Base-by-base conservation (phyloP, 495 filamentous ascomycete genomes). In the Cladorrhinum samala region DNA sequence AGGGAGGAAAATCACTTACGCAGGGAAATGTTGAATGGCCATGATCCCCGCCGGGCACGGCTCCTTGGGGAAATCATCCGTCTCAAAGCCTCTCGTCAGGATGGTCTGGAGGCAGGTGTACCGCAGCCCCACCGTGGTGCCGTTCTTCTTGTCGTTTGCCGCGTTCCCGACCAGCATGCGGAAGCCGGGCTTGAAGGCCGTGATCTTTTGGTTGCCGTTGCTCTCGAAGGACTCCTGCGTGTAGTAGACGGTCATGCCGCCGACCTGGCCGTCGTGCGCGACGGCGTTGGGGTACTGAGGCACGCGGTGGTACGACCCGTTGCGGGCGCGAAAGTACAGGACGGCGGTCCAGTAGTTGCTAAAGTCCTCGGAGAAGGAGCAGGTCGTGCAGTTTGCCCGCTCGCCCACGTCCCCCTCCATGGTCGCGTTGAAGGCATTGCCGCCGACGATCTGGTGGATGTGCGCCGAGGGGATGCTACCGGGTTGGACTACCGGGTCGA, bases 101-200 rank as follows among this genome's bases (percentile, higher is more conserved):
- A 58, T 52, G 44, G 54, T 54, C 38, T 69, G 46, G 20, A 72
- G 65, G 45, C 69, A 72, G 7, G 68, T 69, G 52, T 71, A 74
- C 5, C 68, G 73, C 23, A 72, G 55, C 46, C 70, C 67, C 30
- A 62, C 58, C 21, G 57, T 37, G 2, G 70, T 67, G 37, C 74
- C 49, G 2, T 66, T 60, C 7, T 63, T 47, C 18, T 59, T 66
- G 42, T 70, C 63, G 16, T 56, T 63, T 45, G 56, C 65, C 0
- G 84, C 72, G 60, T 85, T 72, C 36, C 88, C 88, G 36, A 83
- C 77, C 13, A 89, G 57, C 84, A 92, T 90, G 51, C 86, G 85
- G 64, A 88, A 85, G 18, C 81, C 83, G 18, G 72, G 66, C 23
- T 61, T 53, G 46, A 77, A 77, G 39, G 71, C 73, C 0, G 73